Base-by-base conservation (phyloP, 1,139 yeast species). In the Suhomyces bribrorum region DNA sequence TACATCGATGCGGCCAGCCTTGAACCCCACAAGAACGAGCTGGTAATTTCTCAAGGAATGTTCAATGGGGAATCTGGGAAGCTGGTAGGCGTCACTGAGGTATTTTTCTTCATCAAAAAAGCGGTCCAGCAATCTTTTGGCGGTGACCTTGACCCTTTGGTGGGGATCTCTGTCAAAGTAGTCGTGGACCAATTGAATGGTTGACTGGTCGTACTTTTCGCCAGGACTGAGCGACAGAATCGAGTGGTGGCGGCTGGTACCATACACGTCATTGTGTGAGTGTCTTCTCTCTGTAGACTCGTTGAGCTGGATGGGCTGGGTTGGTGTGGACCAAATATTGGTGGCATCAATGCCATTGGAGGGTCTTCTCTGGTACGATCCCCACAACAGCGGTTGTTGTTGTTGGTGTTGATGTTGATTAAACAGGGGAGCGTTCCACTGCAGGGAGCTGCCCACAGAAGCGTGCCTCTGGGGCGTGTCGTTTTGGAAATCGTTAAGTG, bases 1-100 rank as follows among this genome's bases (percentile, higher is more conserved):
- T 3, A 90, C 86, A 57, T 92, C 98, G 45, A 86, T 68, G 44
- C 96, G 76, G 8, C 95, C 92, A 18, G 88, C 85, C 60, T 94
- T 92, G 64, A 92, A 86, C 41, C 86, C 83, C 22, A 90, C 94
- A 36, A 89, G 65, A 36, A 83, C 82, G 41, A 71, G 57, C 46
- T 65, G 70, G 46, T 60, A 61, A 37, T 61, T 60, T 30, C 64
- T 47, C 23, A 66, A 49, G 4, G 66, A 55, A 22, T 56, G 53
- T 41, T 69, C 75, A 38, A 64, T 54, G 3, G 75, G 74, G 49
- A 70, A 69, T 43, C 64, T 66, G 5, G 75, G 76, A 31, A 71
- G 60, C 46, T 66, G 73, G 47, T 55, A 58, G 28, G 62, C 55
- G 32, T 64, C 70, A 25, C 56, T 48, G 39, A 66, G 55, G 44